Conservation (phyloP, 2,329 filamentous ascomycete species). For the Fusarium sp. region DNA sequence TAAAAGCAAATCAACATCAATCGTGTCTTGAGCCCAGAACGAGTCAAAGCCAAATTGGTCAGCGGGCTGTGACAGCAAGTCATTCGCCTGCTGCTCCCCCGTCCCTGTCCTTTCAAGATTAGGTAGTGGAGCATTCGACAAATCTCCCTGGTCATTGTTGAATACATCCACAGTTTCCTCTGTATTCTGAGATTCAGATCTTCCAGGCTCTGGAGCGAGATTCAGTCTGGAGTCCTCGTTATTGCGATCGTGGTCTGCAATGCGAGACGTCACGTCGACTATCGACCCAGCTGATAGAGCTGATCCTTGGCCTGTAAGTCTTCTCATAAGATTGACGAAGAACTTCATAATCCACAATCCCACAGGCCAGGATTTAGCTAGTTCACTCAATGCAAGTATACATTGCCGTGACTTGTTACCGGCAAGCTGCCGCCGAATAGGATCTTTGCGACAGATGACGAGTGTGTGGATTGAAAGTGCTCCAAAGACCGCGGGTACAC, state of each 20-base stretch:
- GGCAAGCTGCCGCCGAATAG: conserved; percentile 33
- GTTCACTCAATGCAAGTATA: conserved; percentile 38
- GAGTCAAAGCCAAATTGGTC: conserved; percentile 20
- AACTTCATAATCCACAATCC: conserved; percentile 40
- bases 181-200: fast-evolving
- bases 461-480: conserved; percentile 43
- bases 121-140: neutral
- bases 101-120: neutral
- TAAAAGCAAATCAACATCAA: conserved; percentile 34
- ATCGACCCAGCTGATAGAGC: conserved; percentile 19
- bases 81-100: conserved; percentile 10
- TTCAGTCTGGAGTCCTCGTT: neutral
- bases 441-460: conserved; percentile 35
- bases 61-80: neutral
- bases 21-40: conserved; percentile 24
- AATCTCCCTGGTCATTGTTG: neutral
- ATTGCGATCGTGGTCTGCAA: neutral
- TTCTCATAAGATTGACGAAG: conserved; percentile 38
- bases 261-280: conserved; percentile 27
- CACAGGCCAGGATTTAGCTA: conserved; percentile 41
- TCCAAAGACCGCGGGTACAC: conserved; percentile 31
- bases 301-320: conserved; percentile 32
- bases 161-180: neutral
- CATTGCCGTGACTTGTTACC: conserved; percentile 45
- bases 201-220: fast-evolving